phyloP scores from a whole-genome alignment of 805 yeast species.

The Wickerhamomyces hampshirensis region DNA sequence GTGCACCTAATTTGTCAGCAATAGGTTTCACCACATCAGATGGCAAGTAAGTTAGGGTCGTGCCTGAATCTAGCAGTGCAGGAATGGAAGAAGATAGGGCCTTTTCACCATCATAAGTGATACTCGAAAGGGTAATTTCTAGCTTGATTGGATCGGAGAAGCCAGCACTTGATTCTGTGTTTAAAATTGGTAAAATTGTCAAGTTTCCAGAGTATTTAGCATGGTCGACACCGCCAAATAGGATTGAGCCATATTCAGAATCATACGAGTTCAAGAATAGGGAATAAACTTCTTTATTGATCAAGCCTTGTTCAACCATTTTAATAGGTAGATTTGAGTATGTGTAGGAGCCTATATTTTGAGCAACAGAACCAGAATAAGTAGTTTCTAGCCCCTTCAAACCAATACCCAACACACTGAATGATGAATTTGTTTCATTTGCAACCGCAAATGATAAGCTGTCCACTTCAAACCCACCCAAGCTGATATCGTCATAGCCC shows the following conservation, averaged over 20 bases:
- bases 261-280: constrained; percentile 46
- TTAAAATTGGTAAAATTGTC: constrained; percentile 40
- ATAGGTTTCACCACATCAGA: constrained; percentile 28
- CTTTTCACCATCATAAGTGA: constrained; percentile 6
- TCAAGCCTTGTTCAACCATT: constrained; percentile 54
- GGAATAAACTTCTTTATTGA: constrained; percentile 53
- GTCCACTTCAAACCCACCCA: constrained; percentile 49
- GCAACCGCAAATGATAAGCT: constrained; percentile 72
- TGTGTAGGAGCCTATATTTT: constrained; percentile 24
- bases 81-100: constrained; percentile 7
- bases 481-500: constrained; percentile 48
- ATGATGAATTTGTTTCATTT: constrained; percentile 52
- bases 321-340: constrained; percentile 67
- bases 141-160: constrained; percentile 38
- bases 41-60: constrained; percentile 43
- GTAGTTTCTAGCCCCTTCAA: constrained; percentile 66
- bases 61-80: constrained; percentile 44
- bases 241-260: constrained; percentile 44
- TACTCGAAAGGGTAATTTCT: constrained; percentile 37
- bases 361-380: constrained; percentile 27
- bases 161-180: constrained; percentile 25
- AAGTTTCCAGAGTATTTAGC: constrained; percentile 53
- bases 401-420: constrained; percentile 75
- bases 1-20: constrained; percentile 38
- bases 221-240: constrained; percentile 72